These are phyloP conservation scores for Paecilomyces variotii DNA, from an alignment of 2,329 filamentous ascomycete genomes.

Conservation along the genomic window DNA sequence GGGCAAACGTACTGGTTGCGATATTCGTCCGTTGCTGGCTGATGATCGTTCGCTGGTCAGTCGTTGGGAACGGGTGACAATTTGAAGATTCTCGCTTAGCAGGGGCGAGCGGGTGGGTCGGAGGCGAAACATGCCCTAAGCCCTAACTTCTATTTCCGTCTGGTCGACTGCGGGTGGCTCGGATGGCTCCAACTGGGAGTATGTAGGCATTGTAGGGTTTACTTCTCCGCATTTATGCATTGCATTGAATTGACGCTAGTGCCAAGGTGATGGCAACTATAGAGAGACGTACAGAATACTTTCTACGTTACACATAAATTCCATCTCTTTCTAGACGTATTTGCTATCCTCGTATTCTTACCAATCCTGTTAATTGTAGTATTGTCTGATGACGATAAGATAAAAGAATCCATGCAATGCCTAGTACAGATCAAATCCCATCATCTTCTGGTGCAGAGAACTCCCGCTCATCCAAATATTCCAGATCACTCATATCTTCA, in stretches of 20 bases:
- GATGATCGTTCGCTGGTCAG: conserved; percentile 32
- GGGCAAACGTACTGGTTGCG: conserved; percentile 38
- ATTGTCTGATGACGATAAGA: background rate
- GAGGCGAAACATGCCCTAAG: conserved; percentile 26
- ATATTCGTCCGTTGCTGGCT: conserved; percentile 32
- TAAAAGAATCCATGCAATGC: background rate
- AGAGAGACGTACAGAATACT: background rate
- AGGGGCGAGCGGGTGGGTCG: conserved; percentile 23
- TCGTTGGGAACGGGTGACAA: conserved; percentile 25
- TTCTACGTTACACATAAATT: background rate
- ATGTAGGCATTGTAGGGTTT: background rate
- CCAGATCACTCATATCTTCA: conserved; percentile 10
- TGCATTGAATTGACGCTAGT: background rate
- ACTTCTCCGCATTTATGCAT: background rate
- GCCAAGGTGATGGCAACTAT: background rate
- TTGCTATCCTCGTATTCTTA: background rate
- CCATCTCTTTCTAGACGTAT: background rate
- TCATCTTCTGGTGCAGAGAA: background rate
- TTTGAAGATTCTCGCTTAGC: conserved; percentile 38
- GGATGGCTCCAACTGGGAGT: conserved; percentile 7
- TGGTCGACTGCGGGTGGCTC: background rate
- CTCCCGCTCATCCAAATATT: conserved; percentile 9
- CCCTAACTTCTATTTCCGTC: conserved; percentile 24
- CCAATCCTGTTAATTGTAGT: background rate
- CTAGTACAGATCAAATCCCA: background rate